Evolutionary conservation across 1,284 basidiomycete species (phyloP).

Genomic region (Ceratobasidium papillatum): DNA sequence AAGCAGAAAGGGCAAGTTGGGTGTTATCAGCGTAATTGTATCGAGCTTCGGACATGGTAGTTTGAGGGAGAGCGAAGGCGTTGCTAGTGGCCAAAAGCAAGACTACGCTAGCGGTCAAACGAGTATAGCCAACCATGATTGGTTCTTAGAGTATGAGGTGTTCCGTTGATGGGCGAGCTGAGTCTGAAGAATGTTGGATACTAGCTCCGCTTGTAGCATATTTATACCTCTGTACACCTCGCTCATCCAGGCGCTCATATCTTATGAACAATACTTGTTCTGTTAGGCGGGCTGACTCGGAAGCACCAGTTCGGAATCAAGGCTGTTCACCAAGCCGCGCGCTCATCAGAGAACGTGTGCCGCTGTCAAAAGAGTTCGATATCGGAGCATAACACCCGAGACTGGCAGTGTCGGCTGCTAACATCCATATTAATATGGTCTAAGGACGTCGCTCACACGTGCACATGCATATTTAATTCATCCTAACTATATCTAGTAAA

Average conservation of each 20-base stretch:
- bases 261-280: not conserved
- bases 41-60: slow-evolving; percentile 2
- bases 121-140: not conserved
- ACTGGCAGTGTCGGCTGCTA: not conserved
- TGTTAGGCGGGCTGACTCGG: not conserved
- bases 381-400: not conserved
- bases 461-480: not conserved
- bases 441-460: not conserved
- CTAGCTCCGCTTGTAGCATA: not conserved
- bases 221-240: not conserved
- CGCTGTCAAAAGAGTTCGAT: not conserved
- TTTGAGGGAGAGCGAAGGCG: not conserved
- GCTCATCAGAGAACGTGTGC: not conserved
- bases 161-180: not conserved
- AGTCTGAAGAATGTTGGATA: not conserved
- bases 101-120: not conserved
- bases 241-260: not conserved
- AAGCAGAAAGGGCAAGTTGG: not conserved
- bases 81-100: not conserved
- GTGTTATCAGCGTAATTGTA: not conserved
- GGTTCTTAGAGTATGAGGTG: not conserved
- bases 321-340: not conserved
- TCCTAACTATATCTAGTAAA: slow-evolving; percentile 33
- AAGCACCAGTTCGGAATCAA: not conserved
- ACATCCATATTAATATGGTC: not conserved